Evolutionary conservation across 2,329 filamentous ascomycete species (phyloP), one percentile per base, ranked within the genome.

Genomic region (Teratosphaeria nubilosa): DNA sequence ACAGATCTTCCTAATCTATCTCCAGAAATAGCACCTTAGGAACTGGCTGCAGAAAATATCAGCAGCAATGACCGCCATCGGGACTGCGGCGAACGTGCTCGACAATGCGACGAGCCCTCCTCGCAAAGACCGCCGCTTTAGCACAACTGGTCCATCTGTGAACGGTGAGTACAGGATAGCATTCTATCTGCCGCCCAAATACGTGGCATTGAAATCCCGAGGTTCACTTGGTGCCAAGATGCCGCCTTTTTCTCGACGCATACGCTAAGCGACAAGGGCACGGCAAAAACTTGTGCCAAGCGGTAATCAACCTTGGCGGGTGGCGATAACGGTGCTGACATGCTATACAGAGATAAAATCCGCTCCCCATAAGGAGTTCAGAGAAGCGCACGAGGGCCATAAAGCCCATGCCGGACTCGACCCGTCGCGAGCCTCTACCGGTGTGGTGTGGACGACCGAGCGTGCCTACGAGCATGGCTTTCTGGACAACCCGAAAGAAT

Each of bases 371-470:
- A 84, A 87, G 63, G 88, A 95, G 72, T 96, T 96, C 77, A 88
- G 91, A 67, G 84, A 85, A 71, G 89, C 90, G 63, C 91, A 96
- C 75, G 90, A 94, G 74, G 91, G 91, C 59, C 91, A 95, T 77
- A 86, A 89, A 71, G 87, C 90, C 53, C 91, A 96, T 73, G 90
- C 91, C 60, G 92, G 91, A 66, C 86, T 96, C 64, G 91, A 96
- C 70, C 87, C 90, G 57, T 88, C 85, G 61, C 85, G 91, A 73
- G 88, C 90, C 51, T 95, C 89, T 16, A 97, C 92, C 14, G 92
- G 92, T 74, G 92, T 96, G 3, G 88, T 96, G 63, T 96, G 92
- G 92, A 91, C 87, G 64, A 90, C 86, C 2, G 88, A 94, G 76
- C 86, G 90, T 66, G 91, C 91, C 57, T 83, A 85, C 72, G 91